A percentile compares a stretch with the other conserved stretches of the same genome.
phyloP scores from a whole-genome alignment of 345 rosid species.

The Gossypium turneri region DNA sequence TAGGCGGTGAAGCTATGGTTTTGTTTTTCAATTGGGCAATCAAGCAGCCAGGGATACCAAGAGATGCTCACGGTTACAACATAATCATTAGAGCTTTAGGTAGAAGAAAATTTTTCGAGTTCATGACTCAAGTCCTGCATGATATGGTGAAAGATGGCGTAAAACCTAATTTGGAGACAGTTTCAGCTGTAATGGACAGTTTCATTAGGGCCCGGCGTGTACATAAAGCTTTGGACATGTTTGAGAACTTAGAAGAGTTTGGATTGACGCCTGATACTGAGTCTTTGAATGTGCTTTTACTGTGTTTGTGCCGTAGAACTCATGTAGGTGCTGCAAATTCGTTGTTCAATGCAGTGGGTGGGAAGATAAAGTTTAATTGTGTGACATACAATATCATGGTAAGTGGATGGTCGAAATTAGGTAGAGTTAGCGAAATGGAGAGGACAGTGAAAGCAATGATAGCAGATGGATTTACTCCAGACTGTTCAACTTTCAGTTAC shows the following conservation, averaged over 20 bases:
- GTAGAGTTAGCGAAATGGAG: slow-evolving; percentile 53
- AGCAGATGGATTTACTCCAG: slow-evolving; percentile 48
- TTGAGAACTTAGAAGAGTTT: slow-evolving; percentile 44
- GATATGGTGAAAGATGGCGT: slow-evolving; percentile 40
- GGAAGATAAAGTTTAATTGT: slow-evolving; percentile 43
- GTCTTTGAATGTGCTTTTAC: slow-evolving; percentile 61
- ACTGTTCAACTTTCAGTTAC: slow-evolving; percentile 49
- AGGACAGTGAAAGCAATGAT: slow-evolving; percentile 60
- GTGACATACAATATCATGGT: slow-evolving; percentile 56
- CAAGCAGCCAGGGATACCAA: slow-evolving; percentile 40
- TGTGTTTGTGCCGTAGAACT: slow-evolving; percentile 58
- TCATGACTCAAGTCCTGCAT: slow-evolving; percentile 39
- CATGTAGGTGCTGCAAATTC: slow-evolving; percentile 71
- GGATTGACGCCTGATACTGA: slow-evolving; percentile 50
- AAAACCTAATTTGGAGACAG: slow-evolving; percentile 38
- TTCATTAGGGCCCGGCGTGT: slow-evolving; percentile 48
- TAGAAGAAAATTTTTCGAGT: slow-evolving; percentile 59
- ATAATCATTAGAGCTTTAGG: slow-evolving; percentile 66
- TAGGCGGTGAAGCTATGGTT: slow-evolving; percentile 72
- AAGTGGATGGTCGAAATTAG: slow-evolving; percentile 76
- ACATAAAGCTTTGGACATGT: slow-evolving; percentile 47
- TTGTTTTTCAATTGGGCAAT: slow-evolving; percentile 74
- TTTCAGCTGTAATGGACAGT: slow-evolving; percentile 54
- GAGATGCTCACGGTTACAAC: slow-evolving; percentile 44
- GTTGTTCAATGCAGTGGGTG: slow-evolving; percentile 45